These are phyloP conservation scores for Apiospora kogelbergensis DNA, from an alignment of 2,329 filamentous ascomycete genomes.

Conservation along the genomic window DNA sequence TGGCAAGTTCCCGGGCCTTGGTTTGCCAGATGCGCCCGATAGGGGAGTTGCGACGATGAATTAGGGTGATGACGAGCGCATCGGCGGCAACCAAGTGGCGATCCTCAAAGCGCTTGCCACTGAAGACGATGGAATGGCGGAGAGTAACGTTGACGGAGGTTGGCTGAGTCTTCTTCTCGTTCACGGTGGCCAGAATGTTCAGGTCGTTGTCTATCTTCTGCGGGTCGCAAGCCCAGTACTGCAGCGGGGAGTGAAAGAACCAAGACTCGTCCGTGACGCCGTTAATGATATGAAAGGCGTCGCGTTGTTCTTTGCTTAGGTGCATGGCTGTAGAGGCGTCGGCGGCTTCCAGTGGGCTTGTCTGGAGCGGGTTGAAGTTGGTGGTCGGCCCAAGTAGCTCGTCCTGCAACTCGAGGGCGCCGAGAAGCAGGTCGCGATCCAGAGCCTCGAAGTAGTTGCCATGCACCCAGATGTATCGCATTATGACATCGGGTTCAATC, in stretches of 20 bases:
- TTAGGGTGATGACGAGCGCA: constrained; percentile 74
- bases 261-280: constrained; percentile 63
- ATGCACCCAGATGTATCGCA: constrained; percentile 81
- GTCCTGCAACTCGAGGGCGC: constrained; percentile 70
- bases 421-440: constrained; percentile 61
- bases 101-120: constrained; percentile 74
- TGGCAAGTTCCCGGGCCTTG: constrained; percentile 53
- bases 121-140: constrained; percentile 77
- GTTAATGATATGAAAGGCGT: constrained; percentile 59
- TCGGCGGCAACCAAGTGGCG: constrained; percentile 69
- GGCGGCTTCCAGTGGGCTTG: constrained; percentile 26
- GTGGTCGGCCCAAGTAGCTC: constrained; percentile 62
- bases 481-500: constrained; percentile 67
- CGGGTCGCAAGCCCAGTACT: constrained; percentile 74
- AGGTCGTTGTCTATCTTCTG: constrained; percentile 57
- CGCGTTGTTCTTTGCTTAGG: constrained; percentile 46
- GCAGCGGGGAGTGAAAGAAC: constrained; percentile 80
- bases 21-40: constrained; percentile 66
- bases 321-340: constrained; percentile 26
- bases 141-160: constrained; percentile 73
- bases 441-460: constrained; percentile 79
- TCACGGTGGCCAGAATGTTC: constrained; percentile 69
- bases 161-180: constrained; percentile 58
- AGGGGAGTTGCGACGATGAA: constrained; percentile 66
- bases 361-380: constrained; percentile 51